Conservation (phyloP, 164 flowering plant species). For the Liriodendron chinense region DNA sequence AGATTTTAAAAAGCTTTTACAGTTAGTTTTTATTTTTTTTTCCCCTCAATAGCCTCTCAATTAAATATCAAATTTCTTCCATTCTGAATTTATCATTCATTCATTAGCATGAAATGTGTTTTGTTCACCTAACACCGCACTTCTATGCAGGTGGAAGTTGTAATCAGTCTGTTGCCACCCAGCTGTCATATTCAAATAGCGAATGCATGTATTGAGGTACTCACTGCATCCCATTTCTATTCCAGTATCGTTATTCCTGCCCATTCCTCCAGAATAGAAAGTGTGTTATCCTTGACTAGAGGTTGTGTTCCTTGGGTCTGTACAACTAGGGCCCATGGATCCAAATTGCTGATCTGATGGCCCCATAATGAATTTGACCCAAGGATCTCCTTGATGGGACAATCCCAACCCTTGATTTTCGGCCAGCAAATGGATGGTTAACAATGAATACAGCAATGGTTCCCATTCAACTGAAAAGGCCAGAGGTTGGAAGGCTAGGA, state of each 20-base stretch:
- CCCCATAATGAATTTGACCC: too few relatives aligned
- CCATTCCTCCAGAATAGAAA: too few relatives aligned
- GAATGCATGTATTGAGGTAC: slow-evolving; percentile 83
- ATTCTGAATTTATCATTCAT: not conserved
- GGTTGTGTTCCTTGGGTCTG: not conserved
- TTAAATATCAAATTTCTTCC: slow-evolving; percentile 1
- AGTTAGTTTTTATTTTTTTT: not conserved
- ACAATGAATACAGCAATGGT: too few relatives aligned
- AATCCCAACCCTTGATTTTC: too few relatives aligned
- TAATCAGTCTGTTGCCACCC: slow-evolving; percentile 85
- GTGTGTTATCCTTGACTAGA: too few relatives aligned
- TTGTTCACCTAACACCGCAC: slow-evolving; percentile 6
- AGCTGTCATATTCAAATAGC: slow-evolving; percentile 72
- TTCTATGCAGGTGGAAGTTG: slow-evolving; percentile 80
- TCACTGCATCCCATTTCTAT: too few relatives aligned
- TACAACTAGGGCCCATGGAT: not conserved
- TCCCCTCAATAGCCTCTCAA: not conserved
- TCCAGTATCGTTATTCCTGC: too few relatives aligned
- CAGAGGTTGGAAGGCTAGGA: too few relatives aligned
- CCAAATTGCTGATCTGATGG: not conserved
- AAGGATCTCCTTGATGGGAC: too few relatives aligned
- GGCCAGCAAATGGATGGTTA: too few relatives aligned
- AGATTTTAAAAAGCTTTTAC: not conserved
- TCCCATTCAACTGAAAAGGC: too few relatives aligned
- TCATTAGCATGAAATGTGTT: not conserved